A percentile compares a stretch with the other conserved stretches of the same genome.
Conservation (phyloP, 139 green algal species). For the Zygnema cylindricum region DNA sequence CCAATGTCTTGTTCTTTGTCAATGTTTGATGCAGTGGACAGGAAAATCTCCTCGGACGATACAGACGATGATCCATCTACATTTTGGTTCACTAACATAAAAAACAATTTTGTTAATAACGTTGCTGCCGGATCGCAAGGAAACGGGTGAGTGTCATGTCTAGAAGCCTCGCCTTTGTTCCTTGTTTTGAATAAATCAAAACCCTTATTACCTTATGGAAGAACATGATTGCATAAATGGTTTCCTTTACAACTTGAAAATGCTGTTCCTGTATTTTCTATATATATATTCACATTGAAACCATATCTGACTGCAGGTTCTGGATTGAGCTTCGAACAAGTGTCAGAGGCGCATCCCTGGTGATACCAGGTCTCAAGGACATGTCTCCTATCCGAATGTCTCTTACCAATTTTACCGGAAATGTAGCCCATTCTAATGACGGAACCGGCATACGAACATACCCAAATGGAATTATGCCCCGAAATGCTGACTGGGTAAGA, state of each 20-base stretch:
- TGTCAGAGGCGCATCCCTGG: background rate
- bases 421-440: slow-evolving; percentile 57
- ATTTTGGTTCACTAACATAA: slow-evolving; percentile 82
- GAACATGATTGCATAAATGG: background rate
- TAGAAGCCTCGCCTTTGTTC: background rate
- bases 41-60: background rate
- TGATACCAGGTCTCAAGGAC: background rate
- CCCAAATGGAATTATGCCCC: background rate
- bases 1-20: background rate
- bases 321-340: slow-evolving; percentile 58
- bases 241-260: too few relatives aligned
- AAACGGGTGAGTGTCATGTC: slow-evolving; percentile 54
- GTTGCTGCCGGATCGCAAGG: slow-evolving; percentile 62
- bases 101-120: slow-evolving; percentile 74
- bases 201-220: background rate
- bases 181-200: background rate
- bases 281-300: background rate
- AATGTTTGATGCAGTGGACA: background rate
- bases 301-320: slow-evolving; percentile 17
- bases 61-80: slow-evolving; percentile 76
- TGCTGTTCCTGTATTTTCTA: background rate
- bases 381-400: slow-evolving; percentile 3
- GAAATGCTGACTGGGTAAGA: slow-evolving; percentile 7
- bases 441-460: slow-evolving; percentile 28
- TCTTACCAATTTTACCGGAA: slow-evolving; percentile 45